Evolutionary conservation across 257 asterid species (phyloP), one percentile per base, ranked within the genome.

Genomic region (Solanum appendiculatum): DNA sequence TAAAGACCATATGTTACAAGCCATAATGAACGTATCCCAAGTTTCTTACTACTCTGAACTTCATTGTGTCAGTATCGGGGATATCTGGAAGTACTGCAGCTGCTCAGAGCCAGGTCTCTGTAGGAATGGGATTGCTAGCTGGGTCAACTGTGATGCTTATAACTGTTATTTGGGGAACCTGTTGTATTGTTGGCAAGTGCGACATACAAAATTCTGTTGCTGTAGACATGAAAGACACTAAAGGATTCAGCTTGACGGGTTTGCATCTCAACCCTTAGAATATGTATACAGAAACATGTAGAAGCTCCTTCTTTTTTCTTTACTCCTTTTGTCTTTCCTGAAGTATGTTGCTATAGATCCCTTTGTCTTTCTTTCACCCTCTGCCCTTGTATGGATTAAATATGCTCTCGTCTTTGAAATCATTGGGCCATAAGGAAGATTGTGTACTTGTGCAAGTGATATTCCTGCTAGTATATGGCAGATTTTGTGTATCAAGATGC

Each of bases 141-240:
- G 99, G 99, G 37, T 97, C 99, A 31, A 95, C 99, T 4, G 98
- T 97, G 86, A 93, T 97, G 98, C 98, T 95, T 84, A 93, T 97
- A 69, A 97, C 99, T 27, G 86, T 96, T 29, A 91, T 93, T 86
- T 97, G 99, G 99, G 98, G 99, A 5, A 90, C 96, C 82, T 97
- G 99, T 89, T 86, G 96, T 84, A 6, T 93, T 75, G 95, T 95
- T 34, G 99, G 99, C 80, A 97, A 96, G 93, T 94, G 97, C 20
- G 96, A 96, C 78, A 44, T 95, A 21, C 88, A 88, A 88, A 88
- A 94, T 73, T 68, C 90, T 51, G 69, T 88, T 23, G 96, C 98
- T 42, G 78, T 86, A 25, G 97, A 94, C 90, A 87, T 87, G n/a
- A 90, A 89, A 90, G 96, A 95, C 89, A 92, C 98, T 2, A 93